Conservation (phyloP, 176 grass and related monocot genomes). For the Ananas comosus region DNA sequence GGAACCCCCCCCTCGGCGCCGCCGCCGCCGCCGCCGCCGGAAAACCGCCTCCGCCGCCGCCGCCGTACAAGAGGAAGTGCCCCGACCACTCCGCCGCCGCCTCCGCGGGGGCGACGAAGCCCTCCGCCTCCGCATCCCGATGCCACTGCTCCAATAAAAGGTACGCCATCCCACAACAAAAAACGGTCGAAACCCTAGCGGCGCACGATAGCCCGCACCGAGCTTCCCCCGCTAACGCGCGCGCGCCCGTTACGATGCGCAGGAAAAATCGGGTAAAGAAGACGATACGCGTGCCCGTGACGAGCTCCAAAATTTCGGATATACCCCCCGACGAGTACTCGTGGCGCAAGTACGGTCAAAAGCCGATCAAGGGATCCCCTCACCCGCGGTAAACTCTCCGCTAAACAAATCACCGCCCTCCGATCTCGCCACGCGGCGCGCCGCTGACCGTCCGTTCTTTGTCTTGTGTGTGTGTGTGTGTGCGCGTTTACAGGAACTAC, state of each 20-base stretch:
- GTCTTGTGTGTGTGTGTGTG: too few relatives aligned
- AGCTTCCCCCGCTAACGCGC: background rate
- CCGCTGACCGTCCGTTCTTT: background rate
- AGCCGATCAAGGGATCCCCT: constrained; percentile 97
- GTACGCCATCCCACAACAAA: constrained; percentile 7
- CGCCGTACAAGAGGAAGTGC: constrained; percentile 58
- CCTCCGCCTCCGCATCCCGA: constrained; percentile 3
- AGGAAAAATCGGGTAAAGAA: constrained; percentile 77
- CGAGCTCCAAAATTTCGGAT: constrained; percentile 78
- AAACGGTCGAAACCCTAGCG: too few relatives aligned
- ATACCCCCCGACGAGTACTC: constrained; percentile 94
- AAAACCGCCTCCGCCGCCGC: constrained; percentile 41
- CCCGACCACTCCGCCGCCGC: constrained; percentile 54
- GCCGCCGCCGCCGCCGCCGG: constrained; percentile 29
- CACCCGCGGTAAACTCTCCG: constrained; percentile 46
- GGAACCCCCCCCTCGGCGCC: constrained; percentile 16
- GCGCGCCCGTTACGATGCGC: background rate
- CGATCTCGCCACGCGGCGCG: background rate
- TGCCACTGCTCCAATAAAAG: constrained; percentile 94
- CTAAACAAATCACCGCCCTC: background rate
- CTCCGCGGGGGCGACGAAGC: background rate
- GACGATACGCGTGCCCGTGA: constrained; percentile 66
- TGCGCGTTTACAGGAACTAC: constrained; percentile 43
- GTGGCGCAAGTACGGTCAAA: constrained; percentile 97
- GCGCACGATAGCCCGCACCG: background rate